Percentiles rank a stretch among this genome's conserved stretches.
phyloP scores from a whole-genome alignment of 768 basidiomycete species.

The Kwoniella pini region DNA sequence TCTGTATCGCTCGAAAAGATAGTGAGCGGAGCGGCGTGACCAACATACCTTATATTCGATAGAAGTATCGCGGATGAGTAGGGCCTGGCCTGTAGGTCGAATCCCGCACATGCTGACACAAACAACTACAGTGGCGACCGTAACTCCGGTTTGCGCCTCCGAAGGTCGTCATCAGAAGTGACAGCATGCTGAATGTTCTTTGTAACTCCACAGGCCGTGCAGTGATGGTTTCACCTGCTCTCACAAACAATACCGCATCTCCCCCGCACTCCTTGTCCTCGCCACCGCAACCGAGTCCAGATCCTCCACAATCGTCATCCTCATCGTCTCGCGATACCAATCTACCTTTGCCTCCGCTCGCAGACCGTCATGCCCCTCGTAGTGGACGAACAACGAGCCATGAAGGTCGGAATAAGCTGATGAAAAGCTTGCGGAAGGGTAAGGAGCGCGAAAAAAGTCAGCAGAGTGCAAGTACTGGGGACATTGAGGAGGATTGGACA shows the following conservation, averaged over 20 bases:
- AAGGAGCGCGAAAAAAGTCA: slow-evolving; percentile 21
- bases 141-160: too few relatives aligned
- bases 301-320: slow-evolving; percentile 11
- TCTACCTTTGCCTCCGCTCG: slow-evolving; percentile 30
- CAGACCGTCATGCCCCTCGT: slow-evolving; percentile 25
- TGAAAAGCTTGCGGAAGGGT: slow-evolving; percentile 23
- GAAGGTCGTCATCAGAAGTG: too few relatives aligned
- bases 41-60: not conserved
- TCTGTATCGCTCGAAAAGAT: not conserved
- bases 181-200: too few relatives aligned
- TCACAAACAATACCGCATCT: too few relatives aligned
- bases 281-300: slow-evolving; percentile 1
- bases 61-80: too few relatives aligned
- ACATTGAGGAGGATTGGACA: slow-evolving; percentile 43
- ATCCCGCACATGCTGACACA: too few relatives aligned
- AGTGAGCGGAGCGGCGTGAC: not conserved
- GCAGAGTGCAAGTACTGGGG: not conserved
- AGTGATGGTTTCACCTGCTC: too few relatives aligned
- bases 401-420: slow-evolving; percentile 17
- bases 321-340: not conserved
- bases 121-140: too few relatives aligned
- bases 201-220: too few relatives aligned
- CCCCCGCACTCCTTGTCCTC: too few relatives aligned
- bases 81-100: too few relatives aligned
- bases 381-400: slow-evolving; percentile 20